Evolutionary conservation across 768 basidiomycete genomes (phyloP).

Genomic region (Leccinum boreale): DNA sequence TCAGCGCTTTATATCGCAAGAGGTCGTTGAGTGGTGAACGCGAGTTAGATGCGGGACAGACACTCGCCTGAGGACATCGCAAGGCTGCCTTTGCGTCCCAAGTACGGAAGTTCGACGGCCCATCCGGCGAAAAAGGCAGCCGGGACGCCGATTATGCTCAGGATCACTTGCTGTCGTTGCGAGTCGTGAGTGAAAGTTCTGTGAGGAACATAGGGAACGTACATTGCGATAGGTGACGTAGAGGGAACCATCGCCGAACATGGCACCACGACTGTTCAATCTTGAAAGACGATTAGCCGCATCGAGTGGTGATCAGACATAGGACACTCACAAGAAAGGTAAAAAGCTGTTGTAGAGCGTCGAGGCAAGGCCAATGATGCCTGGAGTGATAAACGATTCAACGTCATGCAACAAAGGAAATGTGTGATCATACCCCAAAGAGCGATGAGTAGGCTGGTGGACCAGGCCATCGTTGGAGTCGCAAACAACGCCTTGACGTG

Average conservation of each 20-base stretch:
- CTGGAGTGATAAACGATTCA: constrained; percentile 32
- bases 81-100: constrained; percentile 68
- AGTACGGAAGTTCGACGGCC: constrained; percentile 58
- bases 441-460: constrained; percentile 55
- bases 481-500: constrained; percentile 64
- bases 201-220: constrained; percentile 8
- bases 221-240: constrained; percentile 75
- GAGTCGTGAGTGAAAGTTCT: no score
- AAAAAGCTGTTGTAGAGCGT: constrained; percentile 61
- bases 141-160: constrained; percentile 65
- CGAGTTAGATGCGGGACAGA: background rate
- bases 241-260: constrained; percentile 66
- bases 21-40: constrained; percentile 40
- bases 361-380: constrained; percentile 70
- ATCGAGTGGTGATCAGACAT: background rate
- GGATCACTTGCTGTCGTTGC: constrained; percentile 56
- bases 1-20: constrained; percentile 52
- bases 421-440: constrained; percentile 39
- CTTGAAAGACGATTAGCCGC: constrained; percentile 29
- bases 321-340: constrained; percentile 44
- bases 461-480: constrained; percentile 60
- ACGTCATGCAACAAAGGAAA: background rate
- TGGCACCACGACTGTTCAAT: constrained; percentile 58
- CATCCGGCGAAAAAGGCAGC: constrained; percentile 71
- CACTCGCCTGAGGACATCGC: constrained; percentile 59